Base-by-base conservation (phyloP, 306 rosid genomes). In the Lathyrus tuberosus region DNA sequence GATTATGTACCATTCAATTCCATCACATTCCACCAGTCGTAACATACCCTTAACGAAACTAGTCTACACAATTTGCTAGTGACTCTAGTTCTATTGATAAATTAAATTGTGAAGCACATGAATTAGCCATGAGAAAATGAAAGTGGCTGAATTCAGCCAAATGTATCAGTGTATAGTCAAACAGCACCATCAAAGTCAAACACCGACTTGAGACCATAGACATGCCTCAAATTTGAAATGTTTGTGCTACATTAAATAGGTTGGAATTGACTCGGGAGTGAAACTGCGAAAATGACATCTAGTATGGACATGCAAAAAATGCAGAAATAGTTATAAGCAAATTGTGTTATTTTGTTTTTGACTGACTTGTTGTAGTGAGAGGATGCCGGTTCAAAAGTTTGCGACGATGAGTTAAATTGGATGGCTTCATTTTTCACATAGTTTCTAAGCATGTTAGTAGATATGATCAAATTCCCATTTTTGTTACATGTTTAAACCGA, bases 271-370 rank as follows among this genome's bases (percentile, higher is more conserved):
- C 30, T 54, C 42, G 0, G 30, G 30, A 28, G 11, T 20, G 44
- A 13, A 31, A 46, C 18, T 13, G 47, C 16, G 33, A 42, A 64
- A 20, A 8, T 64, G 54, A 8, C 22, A 64, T 15, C 59, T 28
- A 9, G 66, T 31, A 13, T 52, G 73, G 40, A 37, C 3, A 10
- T 38, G 30, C 0, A 6, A 13, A 18, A 18, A 31, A 15, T 28
- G 33, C 10, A 8, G 41, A 28, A 44, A 28, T 44, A 43, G 10
- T 14, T 62, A 11, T 76, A n/a, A 51, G 52, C 79, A 4, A 13
- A 40, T 46, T 58, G 33, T 12, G 12, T 22, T 33, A 31, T 10
- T 42, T 57, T 15, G 62, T 46, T 74, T 67, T 66, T 75, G 58
- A 46, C 43, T 20, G 43, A 69, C 62, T 26, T 26, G 15, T 47